Conservation (phyloP, 805 yeast genomes). For the Komagataella phaffii region DNA sequence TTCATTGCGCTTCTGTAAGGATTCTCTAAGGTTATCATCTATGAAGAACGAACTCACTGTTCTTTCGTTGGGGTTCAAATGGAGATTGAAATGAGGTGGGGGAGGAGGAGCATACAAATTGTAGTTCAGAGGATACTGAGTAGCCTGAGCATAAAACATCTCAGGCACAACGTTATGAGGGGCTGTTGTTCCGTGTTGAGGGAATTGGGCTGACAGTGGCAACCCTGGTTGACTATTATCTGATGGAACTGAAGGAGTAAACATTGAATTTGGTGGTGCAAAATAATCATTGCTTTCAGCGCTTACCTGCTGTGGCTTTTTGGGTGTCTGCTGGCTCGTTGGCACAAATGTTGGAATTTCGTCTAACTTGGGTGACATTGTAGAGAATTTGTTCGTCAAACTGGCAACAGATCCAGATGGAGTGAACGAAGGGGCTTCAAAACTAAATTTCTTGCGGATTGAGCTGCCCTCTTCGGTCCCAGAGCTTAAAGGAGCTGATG, state of each 20-base stretch:
- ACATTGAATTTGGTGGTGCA: conserved; percentile 9
- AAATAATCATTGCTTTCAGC: conserved; percentile 18
- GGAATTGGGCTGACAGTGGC: not conserved
- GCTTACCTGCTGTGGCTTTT: conserved; percentile 5
- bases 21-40: conserved; percentile 57
- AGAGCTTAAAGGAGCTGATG: conserved; percentile 1
- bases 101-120: conserved; percentile 88
- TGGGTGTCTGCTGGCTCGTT: conserved; percentile 7
- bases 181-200: not conserved
- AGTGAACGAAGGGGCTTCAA: conserved; percentile 40
- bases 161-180: conserved; percentile 3
- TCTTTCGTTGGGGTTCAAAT: conserved; percentile 59
- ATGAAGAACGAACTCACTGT: conserved; percentile 59
- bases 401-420: conserved; percentile 20
- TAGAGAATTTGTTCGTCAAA: conserved; percentile 23
- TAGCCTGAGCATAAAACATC: not conserved
- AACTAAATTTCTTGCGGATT: conserved; percentile 32
- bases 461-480: conserved; percentile 6
- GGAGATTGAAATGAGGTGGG: conserved; percentile 52
- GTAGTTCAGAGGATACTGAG: conserved; percentile 34
- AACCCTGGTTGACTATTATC: conserved; percentile 2
- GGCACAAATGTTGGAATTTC: conserved; percentile 38
- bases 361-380: conserved; percentile 33
- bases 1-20: conserved; percentile 60
- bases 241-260: conserved; percentile 4